Evolutionary conservation across 805 yeast species (phyloP), one percentile per base, ranked within the genome.

Genomic region (Sugiyamaella americana): DNA sequence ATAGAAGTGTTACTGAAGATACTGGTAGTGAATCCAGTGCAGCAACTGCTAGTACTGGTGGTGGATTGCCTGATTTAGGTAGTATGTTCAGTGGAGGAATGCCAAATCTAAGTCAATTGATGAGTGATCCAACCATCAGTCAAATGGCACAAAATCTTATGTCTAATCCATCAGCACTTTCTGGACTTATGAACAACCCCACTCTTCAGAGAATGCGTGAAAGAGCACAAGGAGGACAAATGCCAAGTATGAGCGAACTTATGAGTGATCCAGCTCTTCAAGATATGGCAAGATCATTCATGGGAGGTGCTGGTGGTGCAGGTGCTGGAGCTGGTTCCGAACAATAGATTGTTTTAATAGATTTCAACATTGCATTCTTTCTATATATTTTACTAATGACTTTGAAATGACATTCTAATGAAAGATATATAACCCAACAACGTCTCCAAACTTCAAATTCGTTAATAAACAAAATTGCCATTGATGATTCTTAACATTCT

Each of bases 41-140:
- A 66, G 72, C 72, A 41, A 62, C 72, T 24, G 56, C 46, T 20
- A 24, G 42, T n/a, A 26, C 51, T 8, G 41, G 37, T 22, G 67
- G 67, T 38, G 95, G 93, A 1, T 57, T 84, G 63, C 95, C 95
- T 34, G 95, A 86, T 58, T 65, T 87, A 22, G 71, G 72, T 5
- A 61, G 66, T 16, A 72, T 83, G 80, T 71, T 84, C 52, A 61
- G 60, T 16, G 91, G 89, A 37, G 89, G 88, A 19, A 76, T 80
- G 71, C 81, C 87, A 56, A 74, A 77, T 54, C 70, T 87, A 47
- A 71, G 79, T 41, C 78, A 80, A 24, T 65, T 89, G 69, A 74
- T 89, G 82, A 80, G 76, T 66, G 88, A 89, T 67, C 98, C 98
- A n/a, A 91, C 82, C 66, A 66, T 91, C 51, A 83, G 83, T 83